phyloP scores from a whole-genome alignment of 1,284 basidiomycete genomes.

The Sporisorium graminicola region DNA sequence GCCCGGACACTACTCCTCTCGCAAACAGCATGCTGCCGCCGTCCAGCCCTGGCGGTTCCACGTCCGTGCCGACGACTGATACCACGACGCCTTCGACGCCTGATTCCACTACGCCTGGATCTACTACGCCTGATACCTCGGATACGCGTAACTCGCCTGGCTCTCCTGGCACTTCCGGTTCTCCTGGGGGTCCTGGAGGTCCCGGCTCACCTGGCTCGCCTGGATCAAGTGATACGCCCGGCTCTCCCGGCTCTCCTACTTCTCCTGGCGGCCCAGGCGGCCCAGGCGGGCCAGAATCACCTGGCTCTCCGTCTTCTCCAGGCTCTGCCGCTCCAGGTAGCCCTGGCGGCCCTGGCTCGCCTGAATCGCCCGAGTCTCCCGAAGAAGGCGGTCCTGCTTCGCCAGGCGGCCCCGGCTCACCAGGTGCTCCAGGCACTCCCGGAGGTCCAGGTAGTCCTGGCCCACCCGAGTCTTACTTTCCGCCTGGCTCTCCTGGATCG shows the following conservation, averaged over 20 bases:
- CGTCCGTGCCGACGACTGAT: background rate
- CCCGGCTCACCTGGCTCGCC: background rate
- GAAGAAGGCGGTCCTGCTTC: background rate
- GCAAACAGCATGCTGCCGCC: background rate
- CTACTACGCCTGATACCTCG: background rate
- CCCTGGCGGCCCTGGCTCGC: background rate
- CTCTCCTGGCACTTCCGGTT: background rate
- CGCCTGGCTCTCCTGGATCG: too few species aligned
- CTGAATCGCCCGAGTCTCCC: background rate
- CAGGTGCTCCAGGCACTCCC: background rate
- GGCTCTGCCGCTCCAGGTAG: background rate
- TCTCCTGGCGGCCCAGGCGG: background rate
- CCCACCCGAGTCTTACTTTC: too few species aligned
- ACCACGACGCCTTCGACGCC: background rate
- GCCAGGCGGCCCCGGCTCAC: background rate
- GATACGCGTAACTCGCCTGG: background rate
- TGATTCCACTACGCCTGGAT: background rate
- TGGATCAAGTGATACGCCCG: background rate
- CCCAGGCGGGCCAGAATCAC: background rate
- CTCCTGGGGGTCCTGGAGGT: too few species aligned
- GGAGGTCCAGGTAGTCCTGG: too few species aligned
- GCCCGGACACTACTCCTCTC: background rate
- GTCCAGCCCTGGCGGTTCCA: background rate
- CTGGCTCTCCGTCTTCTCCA: background rate
- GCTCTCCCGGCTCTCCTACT: background rate